These are phyloP conservation scores for Ramichloridium luteum DNA, from an alignment of 2,329 filamentous ascomycete genomes.

Conservation along the genomic window DNA sequence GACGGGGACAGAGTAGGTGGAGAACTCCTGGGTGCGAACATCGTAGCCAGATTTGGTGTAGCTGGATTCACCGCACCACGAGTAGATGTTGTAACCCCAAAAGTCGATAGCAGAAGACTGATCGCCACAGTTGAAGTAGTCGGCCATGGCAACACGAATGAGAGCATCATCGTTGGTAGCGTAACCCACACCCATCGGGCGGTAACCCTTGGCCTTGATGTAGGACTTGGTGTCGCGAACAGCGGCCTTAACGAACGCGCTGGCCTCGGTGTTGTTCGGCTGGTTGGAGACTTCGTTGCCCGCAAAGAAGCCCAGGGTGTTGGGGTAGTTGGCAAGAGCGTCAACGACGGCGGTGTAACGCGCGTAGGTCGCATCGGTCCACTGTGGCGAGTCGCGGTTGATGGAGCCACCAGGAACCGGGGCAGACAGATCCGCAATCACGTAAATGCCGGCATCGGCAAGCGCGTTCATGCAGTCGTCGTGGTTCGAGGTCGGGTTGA, in stretches of 20 bases:
- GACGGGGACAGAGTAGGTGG: slow-evolving; percentile 77
- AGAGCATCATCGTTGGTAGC: slow-evolving; percentile 84
- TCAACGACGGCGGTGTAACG: slow-evolving; percentile 82
- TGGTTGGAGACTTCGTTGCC: slow-evolving; percentile 95
- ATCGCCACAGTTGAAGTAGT: slow-evolving; percentile 89
- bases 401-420: slow-evolving; percentile 59
- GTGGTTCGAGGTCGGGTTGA: slow-evolving; percentile 71
- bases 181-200: slow-evolving; percentile 80
- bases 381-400: slow-evolving; percentile 64
- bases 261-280: slow-evolving; percentile 75
- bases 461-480: slow-evolving; percentile 73
- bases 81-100: slow-evolving; percentile 99
- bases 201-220: slow-evolving; percentile 68
- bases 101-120: slow-evolving; percentile 66
- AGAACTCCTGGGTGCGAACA: slow-evolving; percentile 73
- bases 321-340: slow-evolving; percentile 67
- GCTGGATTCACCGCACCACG: slow-evolving; percentile 84
- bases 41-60: slow-evolving; percentile 69
- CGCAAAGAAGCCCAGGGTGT: slow-evolving; percentile 94
- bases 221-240: slow-evolving; percentile 93
- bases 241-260: slow-evolving; percentile 92
- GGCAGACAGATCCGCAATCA: slow-evolving; percentile 80
- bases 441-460: slow-evolving; percentile 79
- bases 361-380: slow-evolving; percentile 65
- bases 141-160: slow-evolving; percentile 68